These are phyloP conservation scores for Oryza coarctata DNA, from an alignment of 176 grass and related monocot species.

Conservation along the genomic window DNA sequence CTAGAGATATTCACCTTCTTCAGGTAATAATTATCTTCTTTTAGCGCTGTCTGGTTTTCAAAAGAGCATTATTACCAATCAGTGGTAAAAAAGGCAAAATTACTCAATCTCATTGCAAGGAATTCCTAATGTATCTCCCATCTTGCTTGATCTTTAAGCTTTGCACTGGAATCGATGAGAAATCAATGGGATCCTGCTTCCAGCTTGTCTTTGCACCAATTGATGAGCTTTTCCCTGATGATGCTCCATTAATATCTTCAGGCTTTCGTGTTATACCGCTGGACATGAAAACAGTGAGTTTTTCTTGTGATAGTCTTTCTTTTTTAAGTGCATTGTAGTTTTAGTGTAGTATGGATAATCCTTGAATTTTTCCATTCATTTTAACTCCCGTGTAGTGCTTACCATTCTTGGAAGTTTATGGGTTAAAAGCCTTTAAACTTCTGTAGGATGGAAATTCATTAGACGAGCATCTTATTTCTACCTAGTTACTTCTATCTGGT, in stretches of 20 bases:
- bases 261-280: conserved; percentile 92
- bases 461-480: background rate
- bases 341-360: background rate
- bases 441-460: background rate
- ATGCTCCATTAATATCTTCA: conserved; percentile 85
- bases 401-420: background rate
- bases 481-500: background rate
- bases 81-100: background rate
- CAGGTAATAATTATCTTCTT: conserved; percentile 55
- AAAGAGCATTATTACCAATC: background rate
- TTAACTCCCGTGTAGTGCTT: background rate
- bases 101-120: background rate
- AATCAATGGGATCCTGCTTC: conserved; percentile 89
- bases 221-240: conserved; percentile 94
- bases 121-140: background rate
- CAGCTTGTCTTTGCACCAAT: conserved; percentile 99
- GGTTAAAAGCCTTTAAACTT: background rate
- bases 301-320: background rate
- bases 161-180: conserved; percentile 91
- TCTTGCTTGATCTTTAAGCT: conserved; percentile 67
- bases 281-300: conserved; percentile 80
- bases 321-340: conserved; percentile 4
- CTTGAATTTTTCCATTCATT: background rate
- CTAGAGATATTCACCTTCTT: conserved; percentile 88
- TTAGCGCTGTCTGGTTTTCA: conserved; percentile 1